Evolutionary conservation across 2,329 filamentous ascomycete genomes (phyloP).

Genomic region (Pseudogymnoascus sp.): DNA sequence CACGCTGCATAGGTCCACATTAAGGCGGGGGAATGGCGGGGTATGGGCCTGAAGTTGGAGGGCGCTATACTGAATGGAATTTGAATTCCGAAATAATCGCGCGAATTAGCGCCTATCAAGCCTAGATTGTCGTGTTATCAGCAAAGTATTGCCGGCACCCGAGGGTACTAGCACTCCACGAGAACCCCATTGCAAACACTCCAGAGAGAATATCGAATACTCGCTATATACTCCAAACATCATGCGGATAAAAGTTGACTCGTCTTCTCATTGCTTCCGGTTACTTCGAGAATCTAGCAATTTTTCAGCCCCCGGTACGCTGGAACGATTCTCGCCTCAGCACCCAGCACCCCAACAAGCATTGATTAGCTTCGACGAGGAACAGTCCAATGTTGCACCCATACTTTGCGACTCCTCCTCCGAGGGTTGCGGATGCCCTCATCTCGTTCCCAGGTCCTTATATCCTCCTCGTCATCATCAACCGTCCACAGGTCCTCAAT

Average conservation of each 20-base stretch:
- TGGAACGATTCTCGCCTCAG: background rate
- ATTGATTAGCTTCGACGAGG: background rate
- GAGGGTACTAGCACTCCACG: background rate
- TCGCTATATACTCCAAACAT: background rate
- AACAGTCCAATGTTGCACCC: slow-evolving; percentile 1
- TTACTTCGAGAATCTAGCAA: background rate
- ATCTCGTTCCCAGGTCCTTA: slow-evolving; percentile 45
- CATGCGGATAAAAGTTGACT: background rate
- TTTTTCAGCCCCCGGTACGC: background rate
- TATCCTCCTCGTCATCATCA: slow-evolving; percentile 51
- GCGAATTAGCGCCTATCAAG: background rate
- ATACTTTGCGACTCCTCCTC: slow-evolving; percentile 18
- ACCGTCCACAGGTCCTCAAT: slow-evolving; percentile 51
- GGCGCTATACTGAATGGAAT: background rate
- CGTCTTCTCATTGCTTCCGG: background rate
- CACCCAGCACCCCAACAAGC: background rate
- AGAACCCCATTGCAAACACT: background rate
- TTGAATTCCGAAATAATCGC: background rate
- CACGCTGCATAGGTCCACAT: background rate
- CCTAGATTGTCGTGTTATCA: background rate
- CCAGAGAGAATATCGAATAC: background rate
- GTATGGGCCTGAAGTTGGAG: background rate
- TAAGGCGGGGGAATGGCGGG: background rate
- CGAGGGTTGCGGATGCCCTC: slow-evolving; percentile 13
- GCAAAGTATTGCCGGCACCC: background rate